Conservation (phyloP, 441 rosid genomes). For the Bocquillonia castaneifolia region DNA sequence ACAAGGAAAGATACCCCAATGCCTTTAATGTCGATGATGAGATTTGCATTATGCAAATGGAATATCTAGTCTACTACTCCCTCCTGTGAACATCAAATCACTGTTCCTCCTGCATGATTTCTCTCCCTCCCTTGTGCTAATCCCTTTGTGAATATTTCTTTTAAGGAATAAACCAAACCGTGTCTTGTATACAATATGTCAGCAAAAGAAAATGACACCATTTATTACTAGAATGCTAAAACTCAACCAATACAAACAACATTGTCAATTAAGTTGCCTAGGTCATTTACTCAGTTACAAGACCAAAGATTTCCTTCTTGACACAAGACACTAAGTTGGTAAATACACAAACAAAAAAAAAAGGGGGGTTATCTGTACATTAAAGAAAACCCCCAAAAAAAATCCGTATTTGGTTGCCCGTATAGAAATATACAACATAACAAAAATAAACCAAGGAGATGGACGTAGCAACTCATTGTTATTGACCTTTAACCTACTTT, state of each 20-base stretch:
- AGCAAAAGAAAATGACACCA: constrained; percentile 9
- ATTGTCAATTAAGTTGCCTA: not conserved
- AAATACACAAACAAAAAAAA: not conserved
- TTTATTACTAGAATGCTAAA: too few species aligned
- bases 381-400: not conserved
- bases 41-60: constrained; percentile 2
- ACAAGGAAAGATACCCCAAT: constrained; percentile 1
- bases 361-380: not conserved
- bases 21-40: constrained; percentile 10
- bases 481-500: not conserved
- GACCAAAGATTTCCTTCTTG: not conserved
- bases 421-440: too few species aligned
- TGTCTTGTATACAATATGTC: not conserved
- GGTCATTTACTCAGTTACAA: not conserved
- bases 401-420: too few species aligned
- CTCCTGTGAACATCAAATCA: constrained; percentile 11
- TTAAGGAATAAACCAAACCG: not conserved
- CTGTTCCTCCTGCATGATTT: constrained; percentile 10
- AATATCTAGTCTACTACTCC: not conserved
- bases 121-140: not conserved
- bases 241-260: constrained; percentile 11
- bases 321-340: not conserved
- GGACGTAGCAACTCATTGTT: not conserved
- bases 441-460: too few species aligned
- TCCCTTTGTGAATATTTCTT: too few species aligned